Evolutionary conservation across 1,284 basidiomycete species (phyloP).

Genomic region (Mycosarcoma maydis): DNA sequence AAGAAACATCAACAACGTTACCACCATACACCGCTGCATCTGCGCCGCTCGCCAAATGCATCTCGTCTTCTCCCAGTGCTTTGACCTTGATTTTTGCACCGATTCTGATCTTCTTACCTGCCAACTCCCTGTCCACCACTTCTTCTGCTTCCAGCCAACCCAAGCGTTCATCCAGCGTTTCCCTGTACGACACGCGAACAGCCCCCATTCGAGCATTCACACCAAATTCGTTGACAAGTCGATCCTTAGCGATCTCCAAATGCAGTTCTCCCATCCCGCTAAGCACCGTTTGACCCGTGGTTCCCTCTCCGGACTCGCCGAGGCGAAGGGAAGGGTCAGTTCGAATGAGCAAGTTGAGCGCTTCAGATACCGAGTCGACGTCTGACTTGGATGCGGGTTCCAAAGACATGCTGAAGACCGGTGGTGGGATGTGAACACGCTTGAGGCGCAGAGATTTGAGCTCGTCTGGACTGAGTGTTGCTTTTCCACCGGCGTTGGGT

Average conservation of each 20-base stretch:
- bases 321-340: constrained; percentile 85
- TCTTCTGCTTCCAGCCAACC: constrained; percentile 29
- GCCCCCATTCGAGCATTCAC: constrained; percentile 80
- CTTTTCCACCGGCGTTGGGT: neutral
- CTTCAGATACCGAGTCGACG: constrained; percentile 78
- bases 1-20: constrained; percentile 48
- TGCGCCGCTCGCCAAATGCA: neutral
- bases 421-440: constrained; percentile 81
- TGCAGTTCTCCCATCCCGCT: constrained; percentile 86
- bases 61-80: constrained; percentile 34
- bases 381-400: constrained; percentile 70
- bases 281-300: constrained; percentile 81
- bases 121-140: constrained; percentile 56
- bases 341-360: constrained; percentile 78
- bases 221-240: constrained; percentile 81
- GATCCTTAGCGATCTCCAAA: constrained; percentile 83
- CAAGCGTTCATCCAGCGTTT: constrained; percentile 71
- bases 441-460: constrained; percentile 70
- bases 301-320: constrained; percentile 46
- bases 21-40: constrained; percentile 42
- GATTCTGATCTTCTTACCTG: constrained; percentile 54
- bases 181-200: constrained; percentile 82
- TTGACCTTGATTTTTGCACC: constrained; percentile 41
- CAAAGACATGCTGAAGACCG: constrained; percentile 72
- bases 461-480: constrained; percentile 2